Percentiles rank a stretch among this genome's conserved stretches.
Evolutionary conservation across 352 stramenopile genomes (phyloP).

Genomic region (Globisporangium spinosum): DNA sequence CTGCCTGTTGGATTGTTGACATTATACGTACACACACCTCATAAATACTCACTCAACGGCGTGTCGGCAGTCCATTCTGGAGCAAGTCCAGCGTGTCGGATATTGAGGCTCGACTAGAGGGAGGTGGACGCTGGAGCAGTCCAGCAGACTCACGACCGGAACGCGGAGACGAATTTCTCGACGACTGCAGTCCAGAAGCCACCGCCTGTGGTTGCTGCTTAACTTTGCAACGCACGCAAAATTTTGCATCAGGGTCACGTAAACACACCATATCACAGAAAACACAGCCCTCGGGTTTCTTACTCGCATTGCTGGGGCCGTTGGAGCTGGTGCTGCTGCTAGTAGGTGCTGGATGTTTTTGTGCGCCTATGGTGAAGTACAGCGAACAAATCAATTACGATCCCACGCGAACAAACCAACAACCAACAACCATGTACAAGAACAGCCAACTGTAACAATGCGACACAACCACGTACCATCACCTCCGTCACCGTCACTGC

Average conservation of each 20-base stretch:
- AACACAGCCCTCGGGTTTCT: conserved; percentile 2
- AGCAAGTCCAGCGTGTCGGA: conserved; percentile 8
- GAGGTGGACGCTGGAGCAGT: not conserved
- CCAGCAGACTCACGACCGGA: conserved; percentile 8
- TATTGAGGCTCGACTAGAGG: not conserved
- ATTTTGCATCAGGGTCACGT: conserved; percentile 11
- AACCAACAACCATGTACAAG: not conserved
- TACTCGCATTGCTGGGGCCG: not conserved
- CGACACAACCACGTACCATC: conserved; percentile 10
- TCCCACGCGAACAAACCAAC: not conserved
- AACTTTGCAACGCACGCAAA: conserved; percentile 17
- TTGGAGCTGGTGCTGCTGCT: not conserved
- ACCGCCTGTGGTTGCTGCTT: conserved; percentile 6
- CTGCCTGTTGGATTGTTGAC: conserved; percentile 9
- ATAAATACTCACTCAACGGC: conserved; percentile 19
- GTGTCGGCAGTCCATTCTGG: conserved; percentile 5
- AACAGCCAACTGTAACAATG: not conserved
- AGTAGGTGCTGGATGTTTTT: not conserved
- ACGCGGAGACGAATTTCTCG: not conserved
- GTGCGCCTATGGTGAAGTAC: not conserved
- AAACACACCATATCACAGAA: conserved; percentile 16
- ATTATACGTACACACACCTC: conserved; percentile 7
- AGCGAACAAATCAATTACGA: not conserved
- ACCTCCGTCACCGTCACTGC: conserved; percentile 11
- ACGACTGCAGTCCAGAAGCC: conserved; percentile 1